These are phyloP conservation scores for Thalassiosira livingstoniorum DNA, from an alignment of 352 stramenopile species.

Conservation along the genomic window DNA sequence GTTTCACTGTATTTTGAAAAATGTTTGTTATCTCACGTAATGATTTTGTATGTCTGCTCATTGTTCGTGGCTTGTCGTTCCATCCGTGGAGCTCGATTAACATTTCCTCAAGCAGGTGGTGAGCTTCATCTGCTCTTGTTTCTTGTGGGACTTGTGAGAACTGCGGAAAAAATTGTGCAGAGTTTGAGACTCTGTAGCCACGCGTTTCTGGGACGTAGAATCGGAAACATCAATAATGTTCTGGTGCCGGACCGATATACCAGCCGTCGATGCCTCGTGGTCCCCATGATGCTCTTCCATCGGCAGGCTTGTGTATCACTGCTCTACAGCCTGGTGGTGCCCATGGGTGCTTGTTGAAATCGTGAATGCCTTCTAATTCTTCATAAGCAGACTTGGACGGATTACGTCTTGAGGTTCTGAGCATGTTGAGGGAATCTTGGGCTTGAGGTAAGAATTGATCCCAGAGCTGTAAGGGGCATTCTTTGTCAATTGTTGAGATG, in stretches of 20 bases:
- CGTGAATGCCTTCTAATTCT: not conserved
- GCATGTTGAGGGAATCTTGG: conserved; percentile 39
- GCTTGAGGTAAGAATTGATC: conserved; percentile 38
- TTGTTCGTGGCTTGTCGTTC: too few relatives aligned
- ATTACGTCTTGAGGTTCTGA: conserved; percentile 35
- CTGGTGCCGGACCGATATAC: conserved; percentile 48
- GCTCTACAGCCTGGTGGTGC: conserved; percentile 23
- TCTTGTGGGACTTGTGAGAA: too few relatives aligned
- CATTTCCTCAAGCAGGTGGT: too few relatives aligned
- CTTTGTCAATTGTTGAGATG: not conserved
- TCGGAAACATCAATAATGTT: conserved; percentile 44
- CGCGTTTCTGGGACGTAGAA: conserved; percentile 33
- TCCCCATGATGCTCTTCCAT: conserved; percentile 32
- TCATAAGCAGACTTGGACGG: conserved; percentile 34
- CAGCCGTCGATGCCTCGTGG: conserved; percentile 36
- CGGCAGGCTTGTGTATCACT: conserved; percentile 4
- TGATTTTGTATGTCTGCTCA: too few relatives aligned
- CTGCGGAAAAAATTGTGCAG: too few relatives aligned
- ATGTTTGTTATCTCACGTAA: too few relatives aligned
- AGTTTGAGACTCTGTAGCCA: conserved; percentile 21
- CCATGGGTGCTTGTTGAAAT: conserved; percentile 13
- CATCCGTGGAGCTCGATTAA: too few relatives aligned
- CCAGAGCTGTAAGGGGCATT: conserved; percentile 42
- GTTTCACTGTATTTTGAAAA: too few relatives aligned
- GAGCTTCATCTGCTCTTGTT: too few relatives aligned